These are phyloP conservation scores for Pochonia chlamydosporia DNA, from an alignment of 2,329 filamentous ascomycete species.

Conservation along the genomic window DNA sequence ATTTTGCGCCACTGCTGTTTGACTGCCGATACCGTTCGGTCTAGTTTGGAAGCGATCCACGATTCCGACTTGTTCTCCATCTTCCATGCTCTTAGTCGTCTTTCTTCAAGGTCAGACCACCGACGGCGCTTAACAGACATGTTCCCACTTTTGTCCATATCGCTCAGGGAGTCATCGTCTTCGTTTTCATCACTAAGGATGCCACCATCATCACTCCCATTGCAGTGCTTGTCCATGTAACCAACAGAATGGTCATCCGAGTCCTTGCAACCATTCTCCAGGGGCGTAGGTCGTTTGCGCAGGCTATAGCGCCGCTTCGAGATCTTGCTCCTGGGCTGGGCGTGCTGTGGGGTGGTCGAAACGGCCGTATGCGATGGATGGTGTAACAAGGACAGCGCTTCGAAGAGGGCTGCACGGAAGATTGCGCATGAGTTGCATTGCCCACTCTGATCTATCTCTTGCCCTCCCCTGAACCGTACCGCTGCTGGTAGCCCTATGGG, in stretches of 20 bases:
- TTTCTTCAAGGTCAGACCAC: conserved; percentile 4
- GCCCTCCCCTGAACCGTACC: background rate
- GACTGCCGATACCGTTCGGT: conserved; percentile 3
- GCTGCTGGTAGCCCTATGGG: conserved; percentile 1
- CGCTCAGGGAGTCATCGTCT: background rate
- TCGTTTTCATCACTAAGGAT: background rate
- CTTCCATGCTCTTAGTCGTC: conserved; percentile 5
- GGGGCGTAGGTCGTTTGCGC: background rate
- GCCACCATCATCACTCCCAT: background rate
- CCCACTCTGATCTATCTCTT: background rate
- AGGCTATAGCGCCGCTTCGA: conserved; percentile 1
- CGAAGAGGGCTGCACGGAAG: background rate
- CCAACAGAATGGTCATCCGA: background rate
- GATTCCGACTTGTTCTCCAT: conserved; percentile 6
- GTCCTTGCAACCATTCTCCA: background rate
- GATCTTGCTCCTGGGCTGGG: background rate
- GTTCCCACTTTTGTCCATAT: background rate
- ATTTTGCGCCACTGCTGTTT: conserved; percentile 6
- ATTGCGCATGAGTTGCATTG: conserved; percentile 1
- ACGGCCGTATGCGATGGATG: background rate
- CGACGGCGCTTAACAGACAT: conserved; percentile 2
- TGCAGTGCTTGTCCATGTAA: conserved; percentile 1
- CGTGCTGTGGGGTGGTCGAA: background rate
- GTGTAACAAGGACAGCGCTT: background rate
- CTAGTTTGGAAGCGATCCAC: conserved; percentile 5